Percentiles rank a stretch among this genome's conserved stretches.
Conservation (phyloP, 2,329 filamentous ascomycete species). For the Ophiognomonia clavigignenti-juglandacearum region DNA sequence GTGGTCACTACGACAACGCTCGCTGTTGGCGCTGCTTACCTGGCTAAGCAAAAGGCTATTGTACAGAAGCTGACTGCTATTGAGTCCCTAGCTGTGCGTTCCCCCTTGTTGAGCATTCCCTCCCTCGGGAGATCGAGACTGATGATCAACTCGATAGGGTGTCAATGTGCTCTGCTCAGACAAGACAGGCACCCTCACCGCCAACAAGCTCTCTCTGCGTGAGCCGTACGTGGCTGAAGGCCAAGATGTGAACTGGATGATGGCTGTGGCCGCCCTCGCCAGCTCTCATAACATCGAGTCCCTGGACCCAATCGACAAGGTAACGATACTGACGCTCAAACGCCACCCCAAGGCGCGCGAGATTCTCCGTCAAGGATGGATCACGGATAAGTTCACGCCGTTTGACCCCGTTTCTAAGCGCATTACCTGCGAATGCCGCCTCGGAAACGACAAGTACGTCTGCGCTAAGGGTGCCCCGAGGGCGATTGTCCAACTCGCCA, state of each 20-base stretch:
- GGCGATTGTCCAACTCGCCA: constrained; percentile 65
- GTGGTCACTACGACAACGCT: constrained; percentile 75
- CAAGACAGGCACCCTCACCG: constrained; percentile 74
- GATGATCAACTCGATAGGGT: constrained; percentile 32
- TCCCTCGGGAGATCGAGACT: neutral
- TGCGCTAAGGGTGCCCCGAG: constrained; percentile 77
- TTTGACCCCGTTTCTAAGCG: constrained; percentile 79
- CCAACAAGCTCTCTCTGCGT: constrained; percentile 71
- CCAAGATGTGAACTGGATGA: constrained; percentile 79
- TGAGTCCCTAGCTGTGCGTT: constrained; percentile 56
- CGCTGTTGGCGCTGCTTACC: constrained; percentile 71
- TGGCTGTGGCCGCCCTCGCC: constrained; percentile 72
- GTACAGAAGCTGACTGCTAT: constrained; percentile 77
- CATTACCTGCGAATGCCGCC: constrained; percentile 65
- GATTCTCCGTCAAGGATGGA: constrained; percentile 70
- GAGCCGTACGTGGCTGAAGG: constrained; percentile 74
- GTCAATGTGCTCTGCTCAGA: constrained; percentile 77
- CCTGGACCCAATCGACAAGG: constrained; percentile 74
- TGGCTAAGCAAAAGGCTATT: constrained; percentile 73
- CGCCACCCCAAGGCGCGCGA: constrained; percentile 73
- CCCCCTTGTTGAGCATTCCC: too few species aligned
- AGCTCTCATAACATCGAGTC: constrained; percentile 77
- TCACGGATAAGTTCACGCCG: constrained; percentile 71
- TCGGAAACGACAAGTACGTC: constrained; percentile 65
- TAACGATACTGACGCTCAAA: constrained; percentile 71